A percentile compares a stretch with the other conserved stretches of the same genome.
Conservation (phyloP, 495 filamentous ascomycete species). For the Neurospora sublineolata region DNA sequence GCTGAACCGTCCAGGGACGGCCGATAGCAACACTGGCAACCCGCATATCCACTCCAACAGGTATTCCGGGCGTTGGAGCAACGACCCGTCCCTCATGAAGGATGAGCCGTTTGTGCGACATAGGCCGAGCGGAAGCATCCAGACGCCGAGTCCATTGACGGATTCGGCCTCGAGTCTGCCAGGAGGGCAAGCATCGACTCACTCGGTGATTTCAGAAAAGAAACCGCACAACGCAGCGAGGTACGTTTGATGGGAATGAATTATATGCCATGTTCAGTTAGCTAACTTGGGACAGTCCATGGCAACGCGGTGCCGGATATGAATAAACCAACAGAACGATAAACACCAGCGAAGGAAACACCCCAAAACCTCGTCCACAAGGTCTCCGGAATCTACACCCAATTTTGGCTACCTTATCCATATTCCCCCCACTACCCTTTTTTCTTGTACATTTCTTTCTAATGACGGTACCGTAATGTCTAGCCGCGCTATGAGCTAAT, state of each 20-base stretch:
- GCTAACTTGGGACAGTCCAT: constrained; percentile 26
- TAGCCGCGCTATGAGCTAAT: not conserved
- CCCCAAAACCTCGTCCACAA: not conserved
- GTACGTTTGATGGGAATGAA: constrained; percentile 20
- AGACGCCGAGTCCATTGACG: constrained; percentile 15
- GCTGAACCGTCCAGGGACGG: constrained; percentile 7
- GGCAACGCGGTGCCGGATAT: constrained; percentile 47
- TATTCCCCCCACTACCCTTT: not conserved
- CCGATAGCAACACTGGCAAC: constrained; percentile 4
- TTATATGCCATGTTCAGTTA: constrained; percentile 6
- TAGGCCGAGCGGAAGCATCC: constrained; percentile 12
- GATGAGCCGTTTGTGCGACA: constrained; percentile 6
- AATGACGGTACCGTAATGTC: not conserved
- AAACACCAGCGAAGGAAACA: not conserved
- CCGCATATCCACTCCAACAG: constrained; percentile 3
- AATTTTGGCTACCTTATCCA: not conserved
- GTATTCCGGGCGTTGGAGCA: constrained; percentile 7
- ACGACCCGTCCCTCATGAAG: not conserved
- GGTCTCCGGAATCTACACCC: not conserved
- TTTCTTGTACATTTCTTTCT: not conserved
- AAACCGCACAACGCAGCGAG: constrained; percentile 27
- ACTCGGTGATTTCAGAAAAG: constrained; percentile 12
- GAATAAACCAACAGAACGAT: constrained; percentile 16
- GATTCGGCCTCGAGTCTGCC: constrained; percentile 7
- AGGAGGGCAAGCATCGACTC: constrained; percentile 5